These are phyloP conservation scores for Graphium sp. DNA, from an alignment of 2,329 filamentous ascomycete genomes.

Conservation along the genomic window DNA sequence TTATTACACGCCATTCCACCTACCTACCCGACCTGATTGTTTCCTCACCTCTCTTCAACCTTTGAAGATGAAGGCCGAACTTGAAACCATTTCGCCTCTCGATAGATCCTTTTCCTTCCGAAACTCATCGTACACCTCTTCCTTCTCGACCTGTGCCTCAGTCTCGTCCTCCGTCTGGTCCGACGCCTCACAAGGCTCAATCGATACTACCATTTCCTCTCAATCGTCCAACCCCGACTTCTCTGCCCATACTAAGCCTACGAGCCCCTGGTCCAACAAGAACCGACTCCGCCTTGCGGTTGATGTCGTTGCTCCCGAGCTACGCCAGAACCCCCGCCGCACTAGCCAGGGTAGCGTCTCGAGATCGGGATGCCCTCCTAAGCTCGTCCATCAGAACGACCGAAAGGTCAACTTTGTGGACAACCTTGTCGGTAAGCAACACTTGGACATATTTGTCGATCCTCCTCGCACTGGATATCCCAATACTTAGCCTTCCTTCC, in stretches of 20 bases:
- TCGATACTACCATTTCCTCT: slow-evolving; percentile 48
- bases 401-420: slow-evolving; percentile 93
- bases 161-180: slow-evolving; percentile 64
- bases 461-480: slow-evolving; percentile 5
- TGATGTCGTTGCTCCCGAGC: slow-evolving; percentile 36
- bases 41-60: neutral
- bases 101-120: too few relatives aligned
- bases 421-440: slow-evolving; percentile 95
- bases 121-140: slow-evolving; percentile 56
- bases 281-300: slow-evolving; percentile 8
- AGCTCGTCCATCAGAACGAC: slow-evolving; percentile 72
- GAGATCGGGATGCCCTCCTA: slow-evolving; percentile 37
- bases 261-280: slow-evolving; percentile 7
- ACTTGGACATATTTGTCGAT: too few relatives aligned
- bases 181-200: slow-evolving; percentile 50
- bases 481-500: slow-evolving; percentile 15
- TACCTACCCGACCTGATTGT: too few relatives aligned
- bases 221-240: slow-evolving; percentile 38
- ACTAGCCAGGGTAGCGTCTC: slow-evolving; percentile 25
- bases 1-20: too few relatives aligned
- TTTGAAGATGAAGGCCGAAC: too few relatives aligned
- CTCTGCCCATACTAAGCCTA: slow-evolving; percentile 25
- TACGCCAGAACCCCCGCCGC: slow-evolving; percentile 47
- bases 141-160: slow-evolving; percentile 60
- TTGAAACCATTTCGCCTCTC: too few relatives aligned